phyloP scores from a whole-genome alignment of 2,329 filamentous ascomycete species.

The Nothophaeocryptopus gaeumannii region DNA sequence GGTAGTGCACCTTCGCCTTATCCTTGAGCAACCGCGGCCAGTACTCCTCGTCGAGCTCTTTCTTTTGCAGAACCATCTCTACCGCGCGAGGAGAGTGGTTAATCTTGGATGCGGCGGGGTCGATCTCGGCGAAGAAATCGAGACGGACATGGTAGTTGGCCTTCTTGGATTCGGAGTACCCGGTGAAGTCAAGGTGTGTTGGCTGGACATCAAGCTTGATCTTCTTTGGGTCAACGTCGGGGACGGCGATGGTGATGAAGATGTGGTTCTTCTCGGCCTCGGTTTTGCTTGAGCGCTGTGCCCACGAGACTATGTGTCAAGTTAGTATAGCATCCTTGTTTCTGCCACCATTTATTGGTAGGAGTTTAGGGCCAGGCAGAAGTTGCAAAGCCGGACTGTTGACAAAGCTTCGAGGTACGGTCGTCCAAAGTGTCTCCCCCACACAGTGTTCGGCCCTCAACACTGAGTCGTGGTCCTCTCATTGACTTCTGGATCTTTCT shows the following conservation, averaged over 20 bases:
- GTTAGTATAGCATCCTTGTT: constrained; percentile 18
- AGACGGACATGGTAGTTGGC: constrained; percentile 81
- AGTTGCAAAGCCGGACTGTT: too few relatives aligned
- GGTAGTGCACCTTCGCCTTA: constrained; percentile 82
- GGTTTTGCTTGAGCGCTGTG: constrained; percentile 81
- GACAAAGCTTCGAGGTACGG: too few relatives aligned
- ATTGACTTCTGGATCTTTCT: constrained; percentile 39
- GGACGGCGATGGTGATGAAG: constrained; percentile 85
- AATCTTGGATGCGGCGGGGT: constrained; percentile 76
- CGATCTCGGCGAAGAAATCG: constrained; percentile 88
- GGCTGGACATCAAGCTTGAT: constrained; percentile 82
- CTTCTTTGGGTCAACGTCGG: constrained; percentile 73
- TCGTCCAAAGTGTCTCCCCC: not conserved
- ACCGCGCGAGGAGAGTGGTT: constrained; percentile 86
- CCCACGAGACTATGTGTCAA: constrained; percentile 76
- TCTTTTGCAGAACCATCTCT: constrained; percentile 92
- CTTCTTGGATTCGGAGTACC: constrained; percentile 80
- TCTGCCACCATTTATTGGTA: too few relatives aligned
- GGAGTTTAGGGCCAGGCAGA: too few relatives aligned
- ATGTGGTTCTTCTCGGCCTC: constrained; percentile 89
- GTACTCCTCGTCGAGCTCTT: constrained; percentile 89
- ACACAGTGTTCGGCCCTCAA: not conserved
- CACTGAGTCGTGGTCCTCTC: not conserved
- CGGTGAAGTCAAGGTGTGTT: constrained; percentile 74
- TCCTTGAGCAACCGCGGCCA: constrained; percentile 96